phyloP scores from a whole-genome alignment of 164 flowering plant species.

The Warburgia ugandensis region DNA sequence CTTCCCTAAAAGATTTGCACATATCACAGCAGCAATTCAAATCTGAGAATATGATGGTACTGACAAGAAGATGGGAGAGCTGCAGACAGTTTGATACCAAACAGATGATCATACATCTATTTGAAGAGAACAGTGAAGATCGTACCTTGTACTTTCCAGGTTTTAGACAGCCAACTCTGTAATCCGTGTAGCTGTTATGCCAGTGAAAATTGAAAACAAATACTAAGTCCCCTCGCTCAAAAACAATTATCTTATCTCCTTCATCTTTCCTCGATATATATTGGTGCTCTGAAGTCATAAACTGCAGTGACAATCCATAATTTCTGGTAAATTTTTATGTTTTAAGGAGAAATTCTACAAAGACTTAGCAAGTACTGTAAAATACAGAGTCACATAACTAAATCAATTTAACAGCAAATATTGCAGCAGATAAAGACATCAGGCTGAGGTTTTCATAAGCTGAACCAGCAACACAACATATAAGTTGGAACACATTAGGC shows the following conservation, averaged over 20 bases:
- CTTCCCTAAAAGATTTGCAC: too few species aligned
- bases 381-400: not conserved
- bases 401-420: not conserved
- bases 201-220: constrained; percentile 98
- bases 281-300: constrained; percentile 89
- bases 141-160: constrained; percentile 93
- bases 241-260: constrained; percentile 67
- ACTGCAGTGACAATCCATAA: constrained; percentile 37
- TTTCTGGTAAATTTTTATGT: not conserved
- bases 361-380: too few species aligned
- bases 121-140: not conserved
- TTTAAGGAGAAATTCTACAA: too few species aligned
- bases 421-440: too few species aligned
- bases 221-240: constrained; percentile 84
- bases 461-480: too few species aligned
- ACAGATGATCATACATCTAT: too few species aligned
- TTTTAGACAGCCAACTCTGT: constrained; percentile 77
- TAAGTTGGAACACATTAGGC: too few species aligned
- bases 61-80: too few species aligned
- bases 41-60: too few species aligned
- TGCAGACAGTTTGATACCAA: too few species aligned
- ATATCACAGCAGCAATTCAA: too few species aligned
- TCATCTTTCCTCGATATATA: constrained; percentile 88
- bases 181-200: constrained; percentile 79
- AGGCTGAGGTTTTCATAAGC: too few species aligned